Base-by-base conservation (phyloP, 306 rosid species). In the Hippophae rhamnoides region DNA sequence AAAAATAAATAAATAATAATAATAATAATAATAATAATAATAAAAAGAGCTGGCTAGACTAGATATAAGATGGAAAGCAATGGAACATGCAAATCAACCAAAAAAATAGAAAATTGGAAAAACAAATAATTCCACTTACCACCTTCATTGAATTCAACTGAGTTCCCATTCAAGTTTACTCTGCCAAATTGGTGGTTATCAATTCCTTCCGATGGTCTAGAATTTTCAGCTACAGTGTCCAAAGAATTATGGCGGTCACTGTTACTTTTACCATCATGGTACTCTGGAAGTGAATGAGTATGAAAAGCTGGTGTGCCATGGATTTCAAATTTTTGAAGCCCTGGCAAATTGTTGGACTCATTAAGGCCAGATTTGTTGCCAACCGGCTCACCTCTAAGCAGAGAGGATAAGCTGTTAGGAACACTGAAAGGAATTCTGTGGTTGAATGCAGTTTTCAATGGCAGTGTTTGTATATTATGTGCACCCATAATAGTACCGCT, bases 201-300 rank as follows among this genome's bases (percentile, higher is more conserved):
- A 59, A 57, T 63, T 72, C 78, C 69, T 64, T 69, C 82, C 3
- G 67, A 57, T n/a, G 75, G 67, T 60, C 78, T 70, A 43, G 61
- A 56, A 77, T 52, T 58, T 27, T 69, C 70, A 50, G 69, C 54
- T 54, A 61, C 56, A 12, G 58, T 46, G 50, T 69, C 76, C 10
- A 56, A 44, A 44, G 77, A 59, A 67, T 57, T 63, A 53, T 56
- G 60, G 63, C 57, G 77, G 49, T 52, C 52, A 54, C 61, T 62
- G 47, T 43, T 72, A 62, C 48, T 57, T 63, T 64, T 54, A 56
- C 74, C 69, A 64, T 72, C 71, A 58, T 58, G 70, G 64, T 67
- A 69, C 54, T 76, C 81, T 42, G 78, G 81, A 59, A 76, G 78
- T 60, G 81, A 76, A 68, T 72, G 81, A 68, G 74, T 71, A 76